A percentile compares a stretch with the other conserved stretches of the same genome.
Conservation (phyloP, 495 filamentous ascomycete genomes). For the Lophiostoma macrostomum region DNA sequence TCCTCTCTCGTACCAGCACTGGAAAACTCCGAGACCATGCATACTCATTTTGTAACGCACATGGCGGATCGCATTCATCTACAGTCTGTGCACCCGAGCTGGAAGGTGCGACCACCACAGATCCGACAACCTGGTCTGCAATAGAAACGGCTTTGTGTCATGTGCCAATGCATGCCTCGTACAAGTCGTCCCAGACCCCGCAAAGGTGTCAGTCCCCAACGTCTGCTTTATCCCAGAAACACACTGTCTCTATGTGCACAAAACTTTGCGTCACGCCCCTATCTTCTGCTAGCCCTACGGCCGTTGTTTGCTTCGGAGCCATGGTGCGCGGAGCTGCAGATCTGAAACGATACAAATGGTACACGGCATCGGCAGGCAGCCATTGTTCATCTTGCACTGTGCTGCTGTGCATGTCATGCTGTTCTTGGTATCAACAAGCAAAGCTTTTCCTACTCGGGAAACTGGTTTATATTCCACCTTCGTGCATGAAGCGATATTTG, state of each 20-base stretch:
- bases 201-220: slow-evolving; percentile 7
- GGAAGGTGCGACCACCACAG: slow-evolving; percentile 21
- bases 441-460: too few species aligned
- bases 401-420: slow-evolving; percentile 2
- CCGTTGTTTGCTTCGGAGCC: background rate
- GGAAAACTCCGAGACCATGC: slow-evolving; percentile 12
- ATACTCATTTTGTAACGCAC: slow-evolving; percentile 27
- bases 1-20: slow-evolving; percentile 1
- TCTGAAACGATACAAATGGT: slow-evolving; percentile 6
- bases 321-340: slow-evolving; percentile 2
- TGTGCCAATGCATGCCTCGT: slow-evolving; percentile 25
- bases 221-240: too few species aligned
- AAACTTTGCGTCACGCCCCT: too few species aligned
- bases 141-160: slow-evolving; percentile 27
- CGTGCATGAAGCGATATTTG: too few species aligned
- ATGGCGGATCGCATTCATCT: slow-evolving; percentile 24
- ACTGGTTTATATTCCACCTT: background rate
- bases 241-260: too few species aligned
- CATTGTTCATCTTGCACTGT: background rate
- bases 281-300: too few species aligned
- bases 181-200: slow-evolving; percentile 10
- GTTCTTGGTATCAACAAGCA: background rate
- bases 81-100: slow-evolving; percentile 1
- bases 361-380: slow-evolving; percentile 11
- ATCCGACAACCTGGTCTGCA: slow-evolving; percentile 31